Conservation (phyloP, 2,329 filamentous ascomycete genomes). For the Dendryphion nanum region DNA sequence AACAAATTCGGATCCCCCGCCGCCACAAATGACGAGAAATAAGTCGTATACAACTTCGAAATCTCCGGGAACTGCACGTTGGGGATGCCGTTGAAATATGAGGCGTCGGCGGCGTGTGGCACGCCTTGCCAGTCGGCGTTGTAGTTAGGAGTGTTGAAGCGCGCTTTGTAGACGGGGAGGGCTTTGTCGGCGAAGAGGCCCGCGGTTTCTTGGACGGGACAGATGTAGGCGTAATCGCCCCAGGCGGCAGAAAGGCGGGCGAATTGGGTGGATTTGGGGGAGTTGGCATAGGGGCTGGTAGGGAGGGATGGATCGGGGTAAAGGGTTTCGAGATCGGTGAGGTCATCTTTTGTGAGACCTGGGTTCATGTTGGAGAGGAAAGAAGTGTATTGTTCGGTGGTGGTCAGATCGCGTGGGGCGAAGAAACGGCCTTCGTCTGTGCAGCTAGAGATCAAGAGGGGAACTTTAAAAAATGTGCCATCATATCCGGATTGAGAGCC, state of each 20-base stretch:
- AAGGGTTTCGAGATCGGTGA: conserved; percentile 26
- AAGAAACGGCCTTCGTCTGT: conserved; percentile 36
- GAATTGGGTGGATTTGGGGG: conserved; percentile 45
- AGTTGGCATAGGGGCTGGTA: conserved; percentile 30
- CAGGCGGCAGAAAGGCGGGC: conserved; percentile 45
- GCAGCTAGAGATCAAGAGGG: conserved; percentile 35
- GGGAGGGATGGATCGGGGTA: conserved; percentile 26
- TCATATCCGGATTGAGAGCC: conserved; percentile 41
- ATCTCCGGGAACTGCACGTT: conserved; percentile 29
- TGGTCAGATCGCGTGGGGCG: conserved; percentile 30
- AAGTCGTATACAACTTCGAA: conserved; percentile 31
- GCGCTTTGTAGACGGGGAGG: conserved; percentile 32
- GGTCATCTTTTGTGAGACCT: conserved; percentile 25
- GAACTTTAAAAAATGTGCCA: conserved; percentile 35
- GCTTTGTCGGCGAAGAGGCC: conserved; percentile 16
- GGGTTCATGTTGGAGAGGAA: conserved; percentile 28
- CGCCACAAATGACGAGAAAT: conserved; percentile 37
- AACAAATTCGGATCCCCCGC: conserved; percentile 35
- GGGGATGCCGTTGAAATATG: conserved; percentile 30
- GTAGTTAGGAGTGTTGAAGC: conserved; percentile 36
- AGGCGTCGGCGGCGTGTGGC: conserved; percentile 29
- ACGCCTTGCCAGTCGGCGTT: conserved; percentile 26
- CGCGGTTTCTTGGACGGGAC: conserved; percentile 35
- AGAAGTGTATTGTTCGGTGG: conserved; percentile 37
- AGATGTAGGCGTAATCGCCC: conserved; percentile 37